These are phyloP conservation scores for Saururus chinensis DNA, from an alignment of 164 flowering plant species.

Conservation along the genomic window DNA sequence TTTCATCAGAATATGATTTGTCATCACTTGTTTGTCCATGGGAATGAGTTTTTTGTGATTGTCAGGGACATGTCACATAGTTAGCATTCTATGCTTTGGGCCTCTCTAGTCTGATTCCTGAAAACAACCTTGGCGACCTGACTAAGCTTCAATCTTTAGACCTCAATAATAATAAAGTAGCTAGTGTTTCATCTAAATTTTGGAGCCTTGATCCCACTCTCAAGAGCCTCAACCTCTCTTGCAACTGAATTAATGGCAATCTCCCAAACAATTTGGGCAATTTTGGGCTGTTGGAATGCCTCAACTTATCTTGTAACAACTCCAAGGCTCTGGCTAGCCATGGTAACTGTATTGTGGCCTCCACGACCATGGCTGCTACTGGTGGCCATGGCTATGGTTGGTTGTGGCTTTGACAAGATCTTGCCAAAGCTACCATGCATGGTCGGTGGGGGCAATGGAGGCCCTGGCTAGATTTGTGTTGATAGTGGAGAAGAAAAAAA, in stretches of 20 bases:
- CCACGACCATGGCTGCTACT: too few relatives aligned
- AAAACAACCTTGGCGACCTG: conserved; percentile 70
- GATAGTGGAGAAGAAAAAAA: too few relatives aligned
- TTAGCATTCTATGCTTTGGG: conserved; percentile 43
- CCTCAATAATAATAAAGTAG: conserved; percentile 66
- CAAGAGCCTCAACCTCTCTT: conserved; percentile 52
- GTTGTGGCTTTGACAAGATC: too few relatives aligned
- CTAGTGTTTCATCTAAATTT: conserved; percentile 65
- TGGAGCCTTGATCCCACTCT: conserved; percentile 57
- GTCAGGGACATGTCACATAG: conserved; percentile 27
- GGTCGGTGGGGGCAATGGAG: too few relatives aligned
- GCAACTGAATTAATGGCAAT: conserved; percentile 42
- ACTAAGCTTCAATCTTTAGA: conserved; percentile 52
- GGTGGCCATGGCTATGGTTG: too few relatives aligned
- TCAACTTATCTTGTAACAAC: conserved; percentile 61
- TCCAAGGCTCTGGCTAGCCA: too few relatives aligned
- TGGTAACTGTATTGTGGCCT: too few relatives aligned
- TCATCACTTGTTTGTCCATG: conserved; percentile 64
- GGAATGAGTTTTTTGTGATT: conserved; percentile 57
- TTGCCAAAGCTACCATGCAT: too few relatives aligned
- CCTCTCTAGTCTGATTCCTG: conserved; percentile 71
- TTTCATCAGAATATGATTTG: conserved; percentile 18
- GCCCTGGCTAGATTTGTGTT: too few relatives aligned
- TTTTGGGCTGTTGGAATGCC: conserved; percentile 42
- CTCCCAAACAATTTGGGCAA: conserved; percentile 68